Evolutionary conservation across 768 basidiomycete genomes (phyloP), one percentile per base, ranked within the genome.

Genomic region (Tylopilus intermedius): DNA sequence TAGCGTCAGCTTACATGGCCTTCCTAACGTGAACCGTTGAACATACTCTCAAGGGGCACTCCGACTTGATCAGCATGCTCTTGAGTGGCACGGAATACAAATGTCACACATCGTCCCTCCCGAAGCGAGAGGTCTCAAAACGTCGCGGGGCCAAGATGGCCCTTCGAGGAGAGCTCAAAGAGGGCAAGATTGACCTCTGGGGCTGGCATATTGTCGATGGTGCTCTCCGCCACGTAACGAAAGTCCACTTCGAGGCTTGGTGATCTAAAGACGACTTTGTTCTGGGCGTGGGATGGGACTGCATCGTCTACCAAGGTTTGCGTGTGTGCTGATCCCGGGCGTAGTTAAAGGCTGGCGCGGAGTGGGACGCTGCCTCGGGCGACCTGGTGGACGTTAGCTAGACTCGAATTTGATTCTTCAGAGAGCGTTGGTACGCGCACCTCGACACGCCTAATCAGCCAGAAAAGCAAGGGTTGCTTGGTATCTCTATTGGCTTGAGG

Each of bases 341-440:
- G 62, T 99, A 99, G 69, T 96, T 86, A 81, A 99, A 99, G 0
- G 94, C 95, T 0, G 95, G 95, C 78, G 52, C 81, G 77, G 49
- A 95, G 75, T 0, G 90, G 84, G 30, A 96, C 74, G 7, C 66
- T 78, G 1, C 95, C 95, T n/a, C 95, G 87, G 58, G 96, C 82
- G 54, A 90, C 87, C 75, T 88, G 32, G 41, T 0, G 10, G 42
- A 26, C 7, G 15, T 47, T 3, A 55, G 8, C 8, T 2, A 35
- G n/a, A n/a, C n/a, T n/a, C n/a, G 10, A 29, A 42, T 8, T 21
- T 15, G 8, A 6, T 13, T 30, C 14, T 11, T 6, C 22, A 8
- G 32, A 43, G 27, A 43, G n/a, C 8, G 24, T 10, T 5, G 13
- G 11, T 37, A 13, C 3, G 39, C 67, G 39, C 39, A 79, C 81